Evolutionary conservation across 306 rosid species (phyloP).

Genomic region (Quercus bicolor): DNA sequence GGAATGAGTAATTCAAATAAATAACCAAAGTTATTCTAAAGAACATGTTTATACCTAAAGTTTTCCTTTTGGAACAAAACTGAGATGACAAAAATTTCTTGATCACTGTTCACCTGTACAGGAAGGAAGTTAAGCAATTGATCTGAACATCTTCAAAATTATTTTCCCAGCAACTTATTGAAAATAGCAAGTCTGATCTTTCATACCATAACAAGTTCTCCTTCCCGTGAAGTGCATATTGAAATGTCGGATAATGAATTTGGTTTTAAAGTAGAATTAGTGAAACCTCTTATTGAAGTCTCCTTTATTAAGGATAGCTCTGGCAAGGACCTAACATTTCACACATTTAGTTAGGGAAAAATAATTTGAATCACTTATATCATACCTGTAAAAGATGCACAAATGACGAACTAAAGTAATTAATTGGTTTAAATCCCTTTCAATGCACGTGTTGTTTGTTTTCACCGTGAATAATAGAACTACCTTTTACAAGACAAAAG

Average conservation of each 20-base stretch:
- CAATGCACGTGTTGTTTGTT: background rate
- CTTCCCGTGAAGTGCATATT: slow-evolving; percentile 63
- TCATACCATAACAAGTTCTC: slow-evolving; percentile 76
- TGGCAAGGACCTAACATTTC: slow-evolving; percentile 69
- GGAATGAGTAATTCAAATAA: background rate
- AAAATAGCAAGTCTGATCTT: slow-evolving; percentile 1
- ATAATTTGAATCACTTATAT: background rate
- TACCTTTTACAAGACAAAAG: background rate
- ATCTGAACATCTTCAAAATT: background rate
- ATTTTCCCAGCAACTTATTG: background rate
- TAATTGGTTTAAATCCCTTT: slow-evolving; percentile 6
- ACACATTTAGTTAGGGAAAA: slow-evolving; percentile 2
- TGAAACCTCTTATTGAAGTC: slow-evolving; percentile 67
- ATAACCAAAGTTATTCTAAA: background rate
- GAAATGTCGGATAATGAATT: slow-evolving; percentile 47
- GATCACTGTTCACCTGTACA: slow-evolving; percentile 72
- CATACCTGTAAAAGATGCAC: background rate
- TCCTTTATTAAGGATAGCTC: slow-evolving; percentile 60
- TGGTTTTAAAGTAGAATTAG: slow-evolving; percentile 48
- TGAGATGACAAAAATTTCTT: slow-evolving; percentile 61
- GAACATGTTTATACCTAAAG: slow-evolving; percentile 49
- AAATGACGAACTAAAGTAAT: slow-evolving; percentile 8
- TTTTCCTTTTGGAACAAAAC: slow-evolving; percentile 49
- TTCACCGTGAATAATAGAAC: background rate
- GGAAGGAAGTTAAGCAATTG: background rate